Percentiles rank a stretch among this genome's conserved stretches.
phyloP scores from a whole-genome alignment of 352 stramenopile species.

The Phytophthora megakarya region DNA sequence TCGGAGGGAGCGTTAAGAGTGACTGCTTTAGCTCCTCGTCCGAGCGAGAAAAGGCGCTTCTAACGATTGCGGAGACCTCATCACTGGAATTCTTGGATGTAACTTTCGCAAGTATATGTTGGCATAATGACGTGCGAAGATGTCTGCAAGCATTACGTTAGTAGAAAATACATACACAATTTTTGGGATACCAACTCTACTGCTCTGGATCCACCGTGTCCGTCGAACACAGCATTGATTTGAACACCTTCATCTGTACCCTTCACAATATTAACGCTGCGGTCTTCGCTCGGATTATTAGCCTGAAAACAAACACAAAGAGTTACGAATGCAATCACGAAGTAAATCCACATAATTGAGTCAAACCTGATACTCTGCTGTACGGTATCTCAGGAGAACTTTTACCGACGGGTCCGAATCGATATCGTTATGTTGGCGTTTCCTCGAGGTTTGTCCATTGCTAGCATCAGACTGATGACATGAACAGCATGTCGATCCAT shows the following conservation, averaged over 20 bases:
- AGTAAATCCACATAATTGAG: background rate
- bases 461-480: constrained; percentile 16
- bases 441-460: constrained; percentile 25
- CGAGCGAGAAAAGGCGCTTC: constrained; percentile 51
- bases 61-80: constrained; percentile 38
- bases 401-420: constrained; percentile 25
- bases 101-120: constrained; percentile 39
- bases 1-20: constrained; percentile 45
- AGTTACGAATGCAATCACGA: background rate
- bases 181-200: constrained; percentile 54
- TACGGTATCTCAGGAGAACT: constrained; percentile 43
- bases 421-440: constrained; percentile 23
- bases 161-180: background rate
- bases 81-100: constrained; percentile 35
- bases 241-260: constrained; percentile 40
- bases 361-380: constrained; percentile 63
- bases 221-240: constrained; percentile 69
- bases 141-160: constrained; percentile 34
- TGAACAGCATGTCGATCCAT: background rate
- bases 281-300: constrained; percentile 70
- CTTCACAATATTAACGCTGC: constrained; percentile 60
- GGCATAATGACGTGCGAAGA: constrained; percentile 43
- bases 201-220: constrained; percentile 65
- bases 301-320: constrained; percentile 30
- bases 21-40: constrained; percentile 66